Evolutionary conservation across 257 asterid genomes (phyloP).

Genomic region (Solanum pimpinellifolium): DNA sequence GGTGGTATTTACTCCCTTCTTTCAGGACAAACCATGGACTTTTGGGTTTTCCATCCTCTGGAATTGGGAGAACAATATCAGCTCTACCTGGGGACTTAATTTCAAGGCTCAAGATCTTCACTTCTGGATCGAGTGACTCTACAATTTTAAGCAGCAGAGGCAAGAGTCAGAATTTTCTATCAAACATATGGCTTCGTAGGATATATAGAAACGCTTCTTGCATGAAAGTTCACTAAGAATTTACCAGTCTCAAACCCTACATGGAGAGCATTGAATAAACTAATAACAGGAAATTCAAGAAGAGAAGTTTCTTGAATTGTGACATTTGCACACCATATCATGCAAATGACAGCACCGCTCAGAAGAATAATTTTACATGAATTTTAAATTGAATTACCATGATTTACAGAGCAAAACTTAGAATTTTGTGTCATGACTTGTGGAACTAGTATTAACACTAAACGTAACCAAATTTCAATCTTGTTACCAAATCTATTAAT

Average conservation of each 20-base stretch:
- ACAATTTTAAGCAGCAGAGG: neutral
- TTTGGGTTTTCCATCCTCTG: conserved; percentile 48
- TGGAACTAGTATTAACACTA: neutral
- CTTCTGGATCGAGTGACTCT: conserved; percentile 71
- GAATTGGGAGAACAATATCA: conserved; percentile 42
- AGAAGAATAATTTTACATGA: neutral
- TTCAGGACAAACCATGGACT: conserved; percentile 65
- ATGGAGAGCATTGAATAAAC: neutral
- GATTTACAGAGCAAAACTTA: neutral
- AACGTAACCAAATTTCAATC: neutral
- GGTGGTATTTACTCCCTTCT: conserved; percentile 58
- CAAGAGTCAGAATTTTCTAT: neutral
- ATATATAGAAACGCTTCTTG: neutral
- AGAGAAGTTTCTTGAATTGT: neutral
- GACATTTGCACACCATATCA: neutral
- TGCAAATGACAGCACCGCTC: neutral
- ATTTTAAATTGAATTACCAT: neutral
- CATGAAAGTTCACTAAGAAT: neutral
- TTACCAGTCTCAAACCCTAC: neutral
- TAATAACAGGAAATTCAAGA: neutral
- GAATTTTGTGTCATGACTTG: neutral
- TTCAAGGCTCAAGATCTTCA: conserved; percentile 47
- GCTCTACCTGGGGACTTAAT: conserved; percentile 49
- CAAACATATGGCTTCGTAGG: neutral
- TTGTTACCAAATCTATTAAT: neutral